Evolutionary conservation across 192 early-diverging fungal species (phyloP), one percentile per base, ranked within the genome.

Genomic region (Backusella luteola): DNA sequence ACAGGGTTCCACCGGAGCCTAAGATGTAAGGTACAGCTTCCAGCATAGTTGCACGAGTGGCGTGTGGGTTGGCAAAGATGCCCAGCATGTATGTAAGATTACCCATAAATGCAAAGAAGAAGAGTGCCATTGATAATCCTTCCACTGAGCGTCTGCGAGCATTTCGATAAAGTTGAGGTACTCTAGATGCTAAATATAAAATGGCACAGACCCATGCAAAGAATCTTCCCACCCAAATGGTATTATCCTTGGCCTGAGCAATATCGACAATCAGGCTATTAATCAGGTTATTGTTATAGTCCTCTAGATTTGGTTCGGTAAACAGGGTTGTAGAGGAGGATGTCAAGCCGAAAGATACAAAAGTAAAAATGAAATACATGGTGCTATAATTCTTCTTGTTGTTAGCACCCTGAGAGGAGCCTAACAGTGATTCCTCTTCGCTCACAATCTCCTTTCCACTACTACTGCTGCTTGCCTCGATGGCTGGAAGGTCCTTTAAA

Each of bases 161-260:
- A 42, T 94, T 95, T 66, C 87, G 89, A 82, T 85, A 89, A 69
- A 95, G 88, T 76, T 95, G 94, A 23, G 94, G 94, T 72, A 95
- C 81, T 8, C 93, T 87, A 21, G 91, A 92, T 2, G 89, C 84
- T 21, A 94, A 81, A 79, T 93, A 95, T 49, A 90, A 85, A 41
- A 86, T 46, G 0, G 87, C 87, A 76, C 92, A 93, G 14, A 85
- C 52, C 89, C 90, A 95, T 0, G 91, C 88, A 71, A 93, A 85
- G 23, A 91, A 76, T 34, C 88, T 71, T 0, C 94, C 89, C 66
- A 90, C 63, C 69, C 79, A 80, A n/a, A 80, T 26, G 0, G 53
- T 80, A 2, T 66, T 34, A 5, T 73, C 70, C 12, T 76, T 71
- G 4, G 35, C 19, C 6, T 35, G n/a, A 8, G 68, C 21, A 69